These are phyloP conservation scores for Acorus gramineus DNA, from an alignment of 106 monocot species.

Conservation along the genomic window DNA sequence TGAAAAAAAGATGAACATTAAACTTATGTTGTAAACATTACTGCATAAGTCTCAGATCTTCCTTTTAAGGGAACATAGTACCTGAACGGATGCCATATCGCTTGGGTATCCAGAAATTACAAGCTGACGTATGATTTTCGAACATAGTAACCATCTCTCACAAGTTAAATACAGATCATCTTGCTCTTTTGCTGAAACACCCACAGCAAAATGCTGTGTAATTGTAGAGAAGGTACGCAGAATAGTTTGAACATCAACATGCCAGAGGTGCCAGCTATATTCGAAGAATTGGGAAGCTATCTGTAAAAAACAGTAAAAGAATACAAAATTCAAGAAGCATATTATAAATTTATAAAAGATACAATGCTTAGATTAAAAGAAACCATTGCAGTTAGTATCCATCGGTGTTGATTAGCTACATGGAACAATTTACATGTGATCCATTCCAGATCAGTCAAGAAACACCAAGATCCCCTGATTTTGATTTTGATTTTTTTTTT, in stretches of 20 bases:
- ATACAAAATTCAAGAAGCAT: background rate
- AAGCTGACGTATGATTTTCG: constrained; percentile 71
- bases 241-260: constrained; percentile 69
- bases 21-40: too few species aligned
- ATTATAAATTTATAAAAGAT: background rate
- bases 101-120: constrained; percentile 76
- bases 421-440: too few species aligned
- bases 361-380: too few species aligned
- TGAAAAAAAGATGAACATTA: too few species aligned
- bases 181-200: constrained; percentile 35
- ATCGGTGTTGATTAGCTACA: too few species aligned
- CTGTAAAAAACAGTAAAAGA: constrained; percentile 27
- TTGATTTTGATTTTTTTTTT: too few species aligned
- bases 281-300: constrained; percentile 75
- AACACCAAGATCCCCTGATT: too few species aligned
- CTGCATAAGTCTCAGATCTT: too few species aligned
- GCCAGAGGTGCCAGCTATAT: constrained; percentile 90
- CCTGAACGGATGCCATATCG: constrained; percentile 70
- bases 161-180: constrained; percentile 60
- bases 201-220: constrained; percentile 24
- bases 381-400: too few species aligned
- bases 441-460: too few species aligned
- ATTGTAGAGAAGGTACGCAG: constrained; percentile 51
- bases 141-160: constrained; percentile 86
- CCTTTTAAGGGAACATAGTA: constrained; percentile 15